Evolutionary conservation across 2,329 filamentous ascomycete species (phyloP).

Genomic region (Curvularia spicifera): DNA sequence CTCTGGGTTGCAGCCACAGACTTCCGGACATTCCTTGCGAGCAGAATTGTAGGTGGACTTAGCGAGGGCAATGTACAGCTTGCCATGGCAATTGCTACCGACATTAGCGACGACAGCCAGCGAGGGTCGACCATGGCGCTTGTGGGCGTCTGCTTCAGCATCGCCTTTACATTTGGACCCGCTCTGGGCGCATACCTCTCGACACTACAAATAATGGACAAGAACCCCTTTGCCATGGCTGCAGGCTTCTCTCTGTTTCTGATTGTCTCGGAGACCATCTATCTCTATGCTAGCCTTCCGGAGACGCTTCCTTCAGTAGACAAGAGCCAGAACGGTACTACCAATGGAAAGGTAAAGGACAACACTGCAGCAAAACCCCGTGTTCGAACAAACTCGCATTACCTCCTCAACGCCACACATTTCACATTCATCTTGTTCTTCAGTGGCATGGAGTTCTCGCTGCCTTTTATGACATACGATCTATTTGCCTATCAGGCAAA

Average conservation of each 20-base stretch:
- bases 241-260: conserved; percentile 85
- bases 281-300: conserved; percentile 82
- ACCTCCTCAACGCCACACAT: conserved; percentile 82
- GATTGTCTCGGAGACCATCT: conserved; percentile 85
- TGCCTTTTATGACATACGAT: conserved; percentile 97
- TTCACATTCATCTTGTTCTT: conserved; percentile 95
- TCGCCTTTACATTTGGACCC: conserved; percentile 96
- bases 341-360: conserved; percentile 29
- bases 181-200: conserved; percentile 88
- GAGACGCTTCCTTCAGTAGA: conserved; percentile 74
- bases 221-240: conserved; percentile 92
- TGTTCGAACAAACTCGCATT: conserved; percentile 78
- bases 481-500: conserved; percentile 82
- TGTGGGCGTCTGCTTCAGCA: conserved; percentile 93
- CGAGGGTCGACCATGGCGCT: conserved; percentile 94
- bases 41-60: conserved; percentile 86
- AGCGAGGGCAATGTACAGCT: conserved; percentile 98
- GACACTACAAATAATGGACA: conserved; percentile 75
- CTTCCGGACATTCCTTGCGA: conserved; percentile 95
- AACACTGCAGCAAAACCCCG: conserved; percentile 28
- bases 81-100: conserved; percentile 93
- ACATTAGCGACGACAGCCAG: conserved; percentile 85
- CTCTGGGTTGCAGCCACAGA: conserved; percentile 94
- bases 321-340: conserved; percentile 21
- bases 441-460: conserved; percentile 95